Evolutionary conservation across 2,329 filamentous ascomycete genomes (phyloP).

Genomic region (Triangularia setosa): DNA sequence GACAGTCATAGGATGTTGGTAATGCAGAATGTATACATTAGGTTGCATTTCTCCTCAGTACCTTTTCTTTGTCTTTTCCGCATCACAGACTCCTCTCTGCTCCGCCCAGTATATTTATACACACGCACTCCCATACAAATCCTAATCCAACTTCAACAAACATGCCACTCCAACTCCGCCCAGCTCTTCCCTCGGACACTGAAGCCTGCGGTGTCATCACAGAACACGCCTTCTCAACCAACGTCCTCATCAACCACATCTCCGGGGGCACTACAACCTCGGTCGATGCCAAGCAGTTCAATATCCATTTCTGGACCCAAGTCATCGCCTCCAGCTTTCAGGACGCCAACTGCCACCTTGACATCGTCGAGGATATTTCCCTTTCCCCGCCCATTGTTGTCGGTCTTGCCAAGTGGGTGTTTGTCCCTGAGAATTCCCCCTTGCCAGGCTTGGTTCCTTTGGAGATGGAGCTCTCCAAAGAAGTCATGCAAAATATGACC

Average conservation of each 20-base stretch:
- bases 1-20: too few relatives aligned
- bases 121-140: too few relatives aligned
- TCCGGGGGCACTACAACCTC: background rate
- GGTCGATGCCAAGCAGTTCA: background rate
- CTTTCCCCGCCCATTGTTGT: background rate
- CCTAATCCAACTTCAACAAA: too few relatives aligned
- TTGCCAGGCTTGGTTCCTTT: conserved; percentile 23
- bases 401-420: background rate
- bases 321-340: background rate
- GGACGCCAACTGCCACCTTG: background rate
- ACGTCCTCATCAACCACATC: background rate
- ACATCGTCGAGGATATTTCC: background rate
- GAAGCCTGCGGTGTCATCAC: background rate
- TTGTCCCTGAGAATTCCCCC: conserved; percentile 20
- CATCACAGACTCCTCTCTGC: too few relatives aligned
- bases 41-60: too few relatives aligned
- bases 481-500: conserved; percentile 29
- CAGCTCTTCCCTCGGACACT: background rate
- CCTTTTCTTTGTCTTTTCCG: too few relatives aligned
- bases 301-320: background rate
- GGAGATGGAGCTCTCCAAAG: conserved; percentile 27
- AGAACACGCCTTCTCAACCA: background rate
- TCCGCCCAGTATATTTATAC: too few relatives aligned
- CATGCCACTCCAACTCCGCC: background rate
- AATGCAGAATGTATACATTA: too few relatives aligned